Percentiles rank a stretch among this genome's conserved stretches.
phyloP scores from a whole-genome alignment of 257 asterid genomes.

The Ilex aquifolium region DNA sequence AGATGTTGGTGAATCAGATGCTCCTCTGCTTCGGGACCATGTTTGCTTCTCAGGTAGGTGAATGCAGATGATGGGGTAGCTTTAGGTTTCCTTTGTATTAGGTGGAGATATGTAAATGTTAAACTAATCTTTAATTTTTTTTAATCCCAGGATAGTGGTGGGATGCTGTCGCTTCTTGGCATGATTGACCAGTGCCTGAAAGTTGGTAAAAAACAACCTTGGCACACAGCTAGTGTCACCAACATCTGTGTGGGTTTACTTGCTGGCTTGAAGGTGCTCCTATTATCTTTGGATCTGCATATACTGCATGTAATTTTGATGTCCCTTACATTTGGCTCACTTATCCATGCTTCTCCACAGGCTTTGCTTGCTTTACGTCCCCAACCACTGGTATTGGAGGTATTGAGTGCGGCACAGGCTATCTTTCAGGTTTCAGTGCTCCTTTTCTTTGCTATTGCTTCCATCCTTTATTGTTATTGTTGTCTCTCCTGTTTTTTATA shows the following conservation, averaged over 20 bases:
- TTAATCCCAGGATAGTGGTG: slow-evolving; percentile 82
- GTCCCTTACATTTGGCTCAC: slow-evolving; percentile 17
- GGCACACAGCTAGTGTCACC: slow-evolving; percentile 79
- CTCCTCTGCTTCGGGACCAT: slow-evolving; percentile 92
- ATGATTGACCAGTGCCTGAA: slow-evolving; percentile 78
- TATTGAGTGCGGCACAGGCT: slow-evolving; percentile 75
- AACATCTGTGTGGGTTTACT: slow-evolving; percentile 94
- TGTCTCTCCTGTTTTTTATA: slow-evolving; percentile 5
- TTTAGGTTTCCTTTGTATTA: slow-evolving; percentile 16
- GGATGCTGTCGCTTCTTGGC: slow-evolving; percentile 83
- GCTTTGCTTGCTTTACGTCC: slow-evolving; percentile 76
- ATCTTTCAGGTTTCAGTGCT: slow-evolving; percentile 75
- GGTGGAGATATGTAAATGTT: slow-evolving; percentile 17
- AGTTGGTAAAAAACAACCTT: slow-evolving; percentile 79
- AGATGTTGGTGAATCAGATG: slow-evolving; percentile 96
- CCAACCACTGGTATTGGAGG: slow-evolving; percentile 76
- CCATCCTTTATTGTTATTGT: slow-evolving; percentile 7
- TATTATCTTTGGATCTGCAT: slow-evolving; percentile 13
- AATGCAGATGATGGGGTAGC: slow-evolving; percentile 16
- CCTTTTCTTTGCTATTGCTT: slow-evolving; percentile 8
- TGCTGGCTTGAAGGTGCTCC: slow-evolving; percentile 85
- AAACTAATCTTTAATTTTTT: slow-evolving; percentile 24
- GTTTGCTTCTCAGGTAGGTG: slow-evolving; percentile 89
- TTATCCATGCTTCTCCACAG: slow-evolving; percentile 41
- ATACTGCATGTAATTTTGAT: slow-evolving; percentile 7